phyloP scores from a whole-genome alignment of 1,284 basidiomycete genomes.

The Schizophyllum amplum region DNA sequence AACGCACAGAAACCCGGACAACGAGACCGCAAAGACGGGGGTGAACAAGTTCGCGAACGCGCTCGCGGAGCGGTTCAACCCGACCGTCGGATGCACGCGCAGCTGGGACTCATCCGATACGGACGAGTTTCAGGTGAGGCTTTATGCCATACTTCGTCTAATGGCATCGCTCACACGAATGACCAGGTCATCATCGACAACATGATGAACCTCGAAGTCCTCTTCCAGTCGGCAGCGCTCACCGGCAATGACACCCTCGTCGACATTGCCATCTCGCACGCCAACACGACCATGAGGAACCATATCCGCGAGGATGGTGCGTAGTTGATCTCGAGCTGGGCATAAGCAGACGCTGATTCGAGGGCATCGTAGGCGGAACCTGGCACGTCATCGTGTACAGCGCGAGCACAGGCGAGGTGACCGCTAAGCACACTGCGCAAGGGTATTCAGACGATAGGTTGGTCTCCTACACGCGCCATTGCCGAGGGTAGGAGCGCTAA shows the following conservation, averaged over 20 bases:
- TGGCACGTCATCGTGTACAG: conserved; percentile 68
- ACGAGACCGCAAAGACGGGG: conserved; percentile 34
- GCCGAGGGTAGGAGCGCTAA: neutral
- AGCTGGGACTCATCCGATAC: conserved; percentile 53
- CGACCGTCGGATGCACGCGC: conserved; percentile 38
- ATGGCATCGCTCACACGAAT: no score
- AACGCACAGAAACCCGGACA: conserved; percentile 30
- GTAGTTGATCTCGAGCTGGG: conserved; percentile 8
- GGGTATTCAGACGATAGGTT: conserved; percentile 52
- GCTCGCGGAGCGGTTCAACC: conserved; percentile 36
- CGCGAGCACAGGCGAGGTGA: conserved; percentile 50
- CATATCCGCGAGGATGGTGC: conserved; percentile 56
- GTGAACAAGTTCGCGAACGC: conserved; percentile 36
- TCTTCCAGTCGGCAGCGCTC: conserved; percentile 46
- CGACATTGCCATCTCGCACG: conserved; percentile 54
- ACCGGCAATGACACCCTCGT: conserved; percentile 51
- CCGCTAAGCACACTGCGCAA: conserved; percentile 46
- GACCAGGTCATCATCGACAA: conserved; percentile 71
- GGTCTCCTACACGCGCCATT: neutral
- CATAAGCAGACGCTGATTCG: neutral
- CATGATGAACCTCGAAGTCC: conserved; percentile 69
- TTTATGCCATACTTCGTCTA: no score
- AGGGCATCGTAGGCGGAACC: conserved; percentile 36
- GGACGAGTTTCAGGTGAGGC: conserved; percentile 48
- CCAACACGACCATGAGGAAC: conserved; percentile 58